These are phyloP conservation scores for Schwanniomyces sp. DNA, from an alignment of 805 yeast species.

Conservation along the genomic window DNA sequence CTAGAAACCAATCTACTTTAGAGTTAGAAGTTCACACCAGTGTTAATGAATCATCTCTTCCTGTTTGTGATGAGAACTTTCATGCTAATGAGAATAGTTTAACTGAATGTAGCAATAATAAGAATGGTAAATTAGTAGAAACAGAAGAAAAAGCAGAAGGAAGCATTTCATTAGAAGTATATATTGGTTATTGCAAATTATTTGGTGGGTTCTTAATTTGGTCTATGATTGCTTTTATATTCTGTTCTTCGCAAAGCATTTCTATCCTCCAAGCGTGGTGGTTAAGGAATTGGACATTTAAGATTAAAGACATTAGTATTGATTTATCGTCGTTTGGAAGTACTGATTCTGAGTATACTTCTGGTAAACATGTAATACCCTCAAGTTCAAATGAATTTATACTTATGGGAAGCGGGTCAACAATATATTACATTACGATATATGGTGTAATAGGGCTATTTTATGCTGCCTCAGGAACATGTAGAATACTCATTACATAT, in stretches of 20 bases:
- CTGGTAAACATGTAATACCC: too few relatives aligned
- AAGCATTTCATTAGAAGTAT: constrained; percentile 75
- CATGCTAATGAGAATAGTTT: constrained; percentile 38
- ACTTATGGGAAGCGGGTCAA: constrained; percentile 39
- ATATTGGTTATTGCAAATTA: constrained; percentile 61
- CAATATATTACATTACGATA: constrained; percentile 64
- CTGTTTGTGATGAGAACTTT: constrained; percentile 38
- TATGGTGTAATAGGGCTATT: constrained; percentile 70
- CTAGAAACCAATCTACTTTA: constrained; percentile 52
- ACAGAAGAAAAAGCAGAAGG: constrained; percentile 89
- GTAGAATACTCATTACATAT: constrained; percentile 61
- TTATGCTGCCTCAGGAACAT: constrained; percentile 55
- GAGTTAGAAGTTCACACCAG: constrained; percentile 44
- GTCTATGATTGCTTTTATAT: constrained; percentile 46
- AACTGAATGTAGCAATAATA: constrained; percentile 19
- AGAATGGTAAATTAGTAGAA: constrained; percentile 62
- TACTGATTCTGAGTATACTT: constrained; percentile 10
- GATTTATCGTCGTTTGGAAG: constrained; percentile 16
- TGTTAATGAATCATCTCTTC: constrained; percentile 34
- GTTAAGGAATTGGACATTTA: constrained; percentile 80
- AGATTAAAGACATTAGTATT: constrained; percentile 34
- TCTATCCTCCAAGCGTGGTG: constrained; percentile 82
- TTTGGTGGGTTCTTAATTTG: constrained; percentile 69
- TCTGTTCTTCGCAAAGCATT: constrained; percentile 56
- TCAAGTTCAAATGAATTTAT: too few relatives aligned